Evolutionary conservation across 768 basidiomycete genomes (phyloP).

Genomic region (Tulasnella sp.): DNA sequence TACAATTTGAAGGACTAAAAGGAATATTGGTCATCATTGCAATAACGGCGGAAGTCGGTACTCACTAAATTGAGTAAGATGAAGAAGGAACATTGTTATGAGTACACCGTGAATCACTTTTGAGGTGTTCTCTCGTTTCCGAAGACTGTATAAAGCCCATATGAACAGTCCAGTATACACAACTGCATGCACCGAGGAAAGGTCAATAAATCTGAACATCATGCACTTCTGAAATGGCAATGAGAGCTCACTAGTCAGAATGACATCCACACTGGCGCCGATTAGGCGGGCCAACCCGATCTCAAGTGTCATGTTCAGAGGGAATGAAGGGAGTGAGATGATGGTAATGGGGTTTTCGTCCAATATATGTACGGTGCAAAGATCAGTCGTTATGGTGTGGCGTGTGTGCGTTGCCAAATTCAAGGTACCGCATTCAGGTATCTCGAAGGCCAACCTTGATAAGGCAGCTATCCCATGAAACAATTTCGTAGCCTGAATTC

Average conservation of each 20-base stretch:
- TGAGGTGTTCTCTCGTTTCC: neutral
- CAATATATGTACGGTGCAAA: too few relatives aligned
- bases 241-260: neutral
- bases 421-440: too few relatives aligned
- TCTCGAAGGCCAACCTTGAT: too few relatives aligned
- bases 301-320: constrained; percentile 2
- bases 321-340: too few relatives aligned
- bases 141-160: constrained; percentile 6
- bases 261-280: constrained; percentile 1
- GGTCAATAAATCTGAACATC: neutral
- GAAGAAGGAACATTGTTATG: constrained; percentile 7
- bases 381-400: too few relatives aligned
- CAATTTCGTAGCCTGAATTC: too few relatives aligned
- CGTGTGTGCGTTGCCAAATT: too few relatives aligned
- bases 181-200: neutral
- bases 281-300: constrained; percentile 6
- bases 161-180: constrained; percentile 8
- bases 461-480: too few relatives aligned
- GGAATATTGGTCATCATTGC: neutral
- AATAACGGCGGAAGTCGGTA: neutral
- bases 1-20: constrained; percentile 7
- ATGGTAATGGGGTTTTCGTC: too few relatives aligned
- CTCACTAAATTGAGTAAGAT: constrained; percentile 7
- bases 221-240: neutral
- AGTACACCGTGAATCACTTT: constrained; percentile 1